Percentiles rank a stretch among this genome's conserved stretches.
phyloP scores from a whole-genome alignment of 768 basidiomycete genomes.

The Lactarius quietus region DNA sequence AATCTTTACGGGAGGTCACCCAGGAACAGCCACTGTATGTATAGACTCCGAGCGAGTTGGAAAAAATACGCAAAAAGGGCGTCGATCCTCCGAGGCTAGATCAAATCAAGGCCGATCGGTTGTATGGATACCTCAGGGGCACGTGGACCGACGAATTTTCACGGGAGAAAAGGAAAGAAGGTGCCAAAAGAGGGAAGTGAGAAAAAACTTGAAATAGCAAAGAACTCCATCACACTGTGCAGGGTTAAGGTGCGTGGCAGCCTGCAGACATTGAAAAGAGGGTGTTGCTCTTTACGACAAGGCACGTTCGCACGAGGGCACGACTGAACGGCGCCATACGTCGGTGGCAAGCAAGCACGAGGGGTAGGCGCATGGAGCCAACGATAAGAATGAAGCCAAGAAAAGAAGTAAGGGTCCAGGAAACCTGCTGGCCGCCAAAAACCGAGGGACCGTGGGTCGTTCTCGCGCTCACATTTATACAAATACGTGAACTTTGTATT shows the following conservation, averaged over 20 bases:
- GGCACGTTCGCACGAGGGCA: constrained; percentile 12
- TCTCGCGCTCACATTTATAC: neutral
- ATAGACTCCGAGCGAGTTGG: neutral
- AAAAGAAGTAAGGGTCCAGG: constrained; percentile 9
- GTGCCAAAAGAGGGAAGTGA: neutral
- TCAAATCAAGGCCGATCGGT: neutral
- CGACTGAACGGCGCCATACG: neutral
- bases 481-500: constrained; percentile 3
- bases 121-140: neutral
- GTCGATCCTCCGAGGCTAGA: constrained; percentile 14
- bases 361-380: neutral
- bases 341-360: constrained; percentile 1
- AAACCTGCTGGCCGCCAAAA: neutral
- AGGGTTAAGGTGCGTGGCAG: constrained; percentile 3
- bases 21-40: neutral
- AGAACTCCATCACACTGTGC: neutral
- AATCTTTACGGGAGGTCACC: neutral
- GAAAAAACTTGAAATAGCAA: neutral
- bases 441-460: neutral
- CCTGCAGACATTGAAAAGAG: constrained; percentile 5
- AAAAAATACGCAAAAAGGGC: neutral
- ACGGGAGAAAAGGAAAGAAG: constrained; percentile 3
- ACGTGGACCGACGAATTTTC: neutral
- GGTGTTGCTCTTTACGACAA: constrained; percentile 10
- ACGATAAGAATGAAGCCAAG: constrained; percentile 13